phyloP scores from a whole-genome alignment of 2,329 filamentous ascomycete genomes.

The Stachybotrys echinatus region DNA sequence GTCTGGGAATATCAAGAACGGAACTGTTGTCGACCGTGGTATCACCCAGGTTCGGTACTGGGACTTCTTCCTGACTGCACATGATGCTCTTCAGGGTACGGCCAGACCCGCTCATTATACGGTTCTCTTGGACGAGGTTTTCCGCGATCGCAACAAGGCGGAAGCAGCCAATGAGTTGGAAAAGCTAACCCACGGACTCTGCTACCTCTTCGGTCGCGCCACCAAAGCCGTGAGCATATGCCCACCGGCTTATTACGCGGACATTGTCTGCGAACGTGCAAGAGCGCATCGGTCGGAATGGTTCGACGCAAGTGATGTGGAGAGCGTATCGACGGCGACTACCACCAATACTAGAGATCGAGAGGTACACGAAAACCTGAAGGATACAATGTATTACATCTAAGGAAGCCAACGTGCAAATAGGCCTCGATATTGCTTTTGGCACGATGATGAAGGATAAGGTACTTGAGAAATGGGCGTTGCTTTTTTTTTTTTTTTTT shows the following conservation, averaged over 20 bases:
- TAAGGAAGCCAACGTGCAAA: conserved; percentile 18
- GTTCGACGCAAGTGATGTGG: conserved; percentile 42
- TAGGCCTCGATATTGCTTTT: too few species aligned
- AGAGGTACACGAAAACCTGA: conserved; percentile 36
- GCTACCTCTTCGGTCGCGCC: conserved; percentile 77
- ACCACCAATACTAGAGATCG: conserved; percentile 5
- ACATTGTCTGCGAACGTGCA: conserved; percentile 75
- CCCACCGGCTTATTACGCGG: conserved; percentile 86
- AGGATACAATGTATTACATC: conserved; percentile 53
- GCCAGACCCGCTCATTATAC: conserved; percentile 80
- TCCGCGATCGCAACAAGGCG: conserved; percentile 34
- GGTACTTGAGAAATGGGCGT: too few species aligned
- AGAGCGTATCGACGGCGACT: conserved; percentile 14
- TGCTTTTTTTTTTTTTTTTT: too few species aligned
- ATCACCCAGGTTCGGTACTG: conserved; percentile 70
- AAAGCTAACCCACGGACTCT: conserved; percentile 70
- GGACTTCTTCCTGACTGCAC: conserved; percentile 83
- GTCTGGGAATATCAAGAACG: conserved; percentile 64
- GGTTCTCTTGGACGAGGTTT: conserved; percentile 67
- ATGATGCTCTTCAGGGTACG: conserved; percentile 76
- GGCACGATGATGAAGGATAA: too few species aligned
- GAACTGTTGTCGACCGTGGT: conserved; percentile 81
- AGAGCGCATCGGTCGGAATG: conserved; percentile 63
- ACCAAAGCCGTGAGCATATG: conserved; percentile 87
- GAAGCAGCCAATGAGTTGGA: conserved; percentile 63